phyloP scores from a whole-genome alignment of 192 early-diverging fungal species.

The Coemansia sp. region DNA sequence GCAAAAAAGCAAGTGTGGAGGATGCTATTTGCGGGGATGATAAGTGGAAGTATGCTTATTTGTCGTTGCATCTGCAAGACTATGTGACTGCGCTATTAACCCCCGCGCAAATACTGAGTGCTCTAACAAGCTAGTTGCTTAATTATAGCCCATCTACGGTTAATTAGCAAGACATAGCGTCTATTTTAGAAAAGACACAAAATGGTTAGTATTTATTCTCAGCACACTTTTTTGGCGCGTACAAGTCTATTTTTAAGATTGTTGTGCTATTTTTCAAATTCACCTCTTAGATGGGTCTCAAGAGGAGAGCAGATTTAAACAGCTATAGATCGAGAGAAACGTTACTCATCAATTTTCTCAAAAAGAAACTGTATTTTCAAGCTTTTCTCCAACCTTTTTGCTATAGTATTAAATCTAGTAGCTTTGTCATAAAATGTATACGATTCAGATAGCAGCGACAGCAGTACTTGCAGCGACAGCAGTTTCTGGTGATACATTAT shows the following conservation, averaged over 20 bases:
- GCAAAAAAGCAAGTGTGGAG: background rate
- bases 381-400: background rate
- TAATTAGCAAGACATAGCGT: background rate
- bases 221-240: background rate
- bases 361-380: too few species aligned
- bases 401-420: background rate
- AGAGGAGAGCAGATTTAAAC: background rate
- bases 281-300: background rate
- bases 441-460: slow-evolving; percentile 4
- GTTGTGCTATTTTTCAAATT: background rate
- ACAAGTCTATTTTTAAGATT: background rate
- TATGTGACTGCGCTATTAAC: background rate
- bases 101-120: background rate
- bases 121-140: background rate
- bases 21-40: background rate
- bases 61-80: background rate
- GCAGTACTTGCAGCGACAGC: slow-evolving; percentile 21
- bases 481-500: slow-evolving; percentile 24
- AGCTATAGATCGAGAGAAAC: background rate
- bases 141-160: background rate
- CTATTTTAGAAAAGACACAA: background rate
- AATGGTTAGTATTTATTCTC: background rate
- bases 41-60: background rate
- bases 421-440: slow-evolving; percentile 1
- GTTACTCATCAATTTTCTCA: background rate